Percentiles rank a stretch among this genome's conserved stretches.
These are phyloP conservation scores for Coniochaeta sp. DNA, from an alignment of 2,329 filamentous ascomycete species.

Conservation along the genomic window DNA sequence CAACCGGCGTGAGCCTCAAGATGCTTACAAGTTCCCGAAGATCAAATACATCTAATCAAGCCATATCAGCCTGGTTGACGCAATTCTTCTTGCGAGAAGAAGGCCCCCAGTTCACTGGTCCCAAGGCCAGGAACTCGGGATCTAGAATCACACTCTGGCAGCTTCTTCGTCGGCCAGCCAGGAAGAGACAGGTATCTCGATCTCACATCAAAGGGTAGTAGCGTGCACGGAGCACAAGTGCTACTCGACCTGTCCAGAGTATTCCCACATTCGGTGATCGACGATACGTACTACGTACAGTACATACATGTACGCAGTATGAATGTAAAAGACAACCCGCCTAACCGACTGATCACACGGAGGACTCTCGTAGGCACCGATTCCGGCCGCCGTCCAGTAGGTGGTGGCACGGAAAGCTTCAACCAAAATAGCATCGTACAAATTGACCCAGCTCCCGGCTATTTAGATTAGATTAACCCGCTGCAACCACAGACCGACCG, in stretches of 20 bases:
- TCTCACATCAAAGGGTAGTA: background rate
- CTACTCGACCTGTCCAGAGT: background rate
- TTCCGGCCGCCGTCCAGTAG: background rate
- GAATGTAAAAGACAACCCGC: background rate
- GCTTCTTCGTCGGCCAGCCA: background rate
- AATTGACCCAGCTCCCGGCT: constrained; percentile 14
- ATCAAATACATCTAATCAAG: too few relatives aligned
- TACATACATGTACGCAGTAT: too few relatives aligned
- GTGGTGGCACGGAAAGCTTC: constrained; percentile 3
- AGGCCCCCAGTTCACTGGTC: background rate
- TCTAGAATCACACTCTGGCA: background rate
- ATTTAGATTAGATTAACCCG: constrained; percentile 15
- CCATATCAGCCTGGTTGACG: too few relatives aligned
- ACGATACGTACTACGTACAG: too few relatives aligned
- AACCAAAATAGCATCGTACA: constrained; percentile 17
- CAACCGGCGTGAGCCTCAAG: too few relatives aligned
- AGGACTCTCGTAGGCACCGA: background rate
- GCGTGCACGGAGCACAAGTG: background rate
- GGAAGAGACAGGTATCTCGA: background rate
- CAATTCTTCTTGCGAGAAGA: too few relatives aligned
- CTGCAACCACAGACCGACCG: constrained; percentile 5
- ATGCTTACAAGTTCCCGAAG: too few relatives aligned
- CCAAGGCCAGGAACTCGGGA: background rate
- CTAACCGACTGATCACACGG: background rate
- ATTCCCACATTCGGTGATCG: too few relatives aligned